phyloP scores from a whole-genome alignment of 2,329 filamentous ascomycete genomes.

The Sporothrix variecibatus region DNA sequence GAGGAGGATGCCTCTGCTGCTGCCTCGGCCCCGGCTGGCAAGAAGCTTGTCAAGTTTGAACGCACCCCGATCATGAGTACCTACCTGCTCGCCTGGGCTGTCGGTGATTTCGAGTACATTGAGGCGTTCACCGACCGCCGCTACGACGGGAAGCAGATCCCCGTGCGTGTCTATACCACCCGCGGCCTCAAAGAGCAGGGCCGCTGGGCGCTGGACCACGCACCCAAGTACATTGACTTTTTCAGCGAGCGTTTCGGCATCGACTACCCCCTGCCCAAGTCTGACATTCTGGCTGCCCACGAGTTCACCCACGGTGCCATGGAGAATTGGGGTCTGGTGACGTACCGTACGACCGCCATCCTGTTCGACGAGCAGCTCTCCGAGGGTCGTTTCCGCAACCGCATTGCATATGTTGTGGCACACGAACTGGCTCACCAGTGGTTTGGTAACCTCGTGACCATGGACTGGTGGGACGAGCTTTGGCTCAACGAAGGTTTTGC shows the following conservation, averaged over 20 bases:
- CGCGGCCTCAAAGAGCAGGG: constrained; percentile 92
- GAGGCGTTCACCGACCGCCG: constrained; percentile 86
- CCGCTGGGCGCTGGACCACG: constrained; percentile 84
- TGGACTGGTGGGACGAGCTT: constrained; percentile 98
- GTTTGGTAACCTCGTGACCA: constrained; percentile 97
- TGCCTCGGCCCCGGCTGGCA: constrained; percentile 46
- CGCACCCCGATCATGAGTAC: constrained; percentile 89
- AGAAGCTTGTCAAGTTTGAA: constrained; percentile 76
- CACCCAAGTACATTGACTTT: constrained; percentile 90
- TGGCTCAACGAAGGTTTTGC: constrained; percentile 99
- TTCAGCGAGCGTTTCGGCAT: constrained; percentile 94
- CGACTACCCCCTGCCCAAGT: constrained; percentile 90
- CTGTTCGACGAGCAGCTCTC: constrained; percentile 94
- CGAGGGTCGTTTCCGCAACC: constrained; percentile 86
- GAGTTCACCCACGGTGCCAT: constrained; percentile 88
- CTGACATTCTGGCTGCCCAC: constrained; percentile 86
- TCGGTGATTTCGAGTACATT: constrained; percentile 96
- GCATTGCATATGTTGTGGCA: constrained; percentile 95
- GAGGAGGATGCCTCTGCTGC: constrained; percentile 52
- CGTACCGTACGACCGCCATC: constrained; percentile 91
- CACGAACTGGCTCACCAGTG: constrained; percentile 97
- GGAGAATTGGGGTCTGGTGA: constrained; percentile 97
- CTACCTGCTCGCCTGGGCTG: constrained; percentile 87
- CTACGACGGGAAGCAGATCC: constrained; percentile 80
- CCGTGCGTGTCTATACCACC: constrained; percentile 94